Base-by-base conservation (phyloP, 352 stramenopile species). In the Stramenopiles sp. region DNA sequence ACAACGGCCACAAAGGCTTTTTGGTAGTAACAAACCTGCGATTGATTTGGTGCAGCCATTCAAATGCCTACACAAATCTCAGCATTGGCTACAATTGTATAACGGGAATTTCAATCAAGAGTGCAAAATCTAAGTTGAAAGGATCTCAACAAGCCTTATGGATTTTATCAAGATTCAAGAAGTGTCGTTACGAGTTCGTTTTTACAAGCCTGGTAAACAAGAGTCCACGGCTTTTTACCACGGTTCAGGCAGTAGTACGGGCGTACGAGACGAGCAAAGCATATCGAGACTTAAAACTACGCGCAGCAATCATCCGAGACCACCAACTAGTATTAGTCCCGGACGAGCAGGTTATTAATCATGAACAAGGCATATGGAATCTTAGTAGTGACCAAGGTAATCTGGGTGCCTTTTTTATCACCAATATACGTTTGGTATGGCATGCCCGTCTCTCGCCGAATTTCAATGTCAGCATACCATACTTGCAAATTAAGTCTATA, bases 391-490 rank as follows among this genome's bases (percentile, higher is more conserved):
- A 97, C 78, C 92, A 97, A 82, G 92, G 92, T 1, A 97, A 96
- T 83, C 86, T 97, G 1, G 92, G 92, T 7, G 92, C 88, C 4
- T 93, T 97, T 82, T 95, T 95, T 84, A 85, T 96, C 75, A 97
- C 92, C 44, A 97, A 97, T 83, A 89, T 96, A 32, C 90, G 92
- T 44, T 84, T 97, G 31, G 92, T 97, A 30, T 97, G 92, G 92
- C 91, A 96, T 83, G 92, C 92, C 4, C 94, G 94, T 81, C 83
- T 97, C 32, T 92, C 92, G 0, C 89, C 95, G 83, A 97, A 97
- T 86, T 97, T 97, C 85, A 97, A 97, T 83, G 92, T 97, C 30
- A 95, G 89, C 84, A 94, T 97, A 67, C 92, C 92, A 75, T 97
- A 95, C 88, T 94, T 97, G 86, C 92, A 97, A 86, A 95, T 97